Base-by-base conservation (phyloP, 208 protist species). In the Trypanosoma theileri region DNA sequence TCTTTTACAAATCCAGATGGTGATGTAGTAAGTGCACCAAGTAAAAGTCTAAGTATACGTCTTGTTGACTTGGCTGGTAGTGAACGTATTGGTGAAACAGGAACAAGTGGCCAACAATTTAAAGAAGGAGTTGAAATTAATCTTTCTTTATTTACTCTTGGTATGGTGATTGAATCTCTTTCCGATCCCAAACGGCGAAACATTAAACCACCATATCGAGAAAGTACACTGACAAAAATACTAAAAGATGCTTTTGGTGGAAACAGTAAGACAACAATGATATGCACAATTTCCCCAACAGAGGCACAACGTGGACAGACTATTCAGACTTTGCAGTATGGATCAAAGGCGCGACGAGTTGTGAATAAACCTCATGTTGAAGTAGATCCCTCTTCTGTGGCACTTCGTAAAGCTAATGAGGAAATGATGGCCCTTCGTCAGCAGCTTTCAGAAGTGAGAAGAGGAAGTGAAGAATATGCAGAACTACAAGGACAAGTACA, bases 181-280 rank as follows among this genome's bases (percentile, higher is more conserved):
- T 79, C 84, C 12, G 85, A 93, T 69, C 63, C 59, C 16, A 78
- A 79, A n/a, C 79, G 88, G 35, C 76, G 81, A 28, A 54, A 68
- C 44, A 88, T 91, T 58, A 81, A 85, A 63, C 89, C 92, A 41
- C 88, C 89, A 14, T 97, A 94, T 77, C 82, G 92, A 41, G 83
- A 93, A 50, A 94, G 86, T 42, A 79, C 83, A 10, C 86, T 95
- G 22, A 97, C 92, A 40, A 94, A 94, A 64, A 71, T 97, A 10
- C 80, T 97, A 7, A 80, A 84, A 19, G 90, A 97, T 61, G 81
- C 86, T 22, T 94, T 97, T 61, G 92, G 88, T 45, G 90, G 92
- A 53, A 94, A 96, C 76, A 92, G 85, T 75, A 95, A 96, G 60
- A 97, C 89, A 12, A 92, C 89, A 51, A 87, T 97, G 73, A 71